phyloP scores from a whole-genome alignment of 2,329 filamentous ascomycete genomes.

The Pyrenophora seminiperda region DNA sequence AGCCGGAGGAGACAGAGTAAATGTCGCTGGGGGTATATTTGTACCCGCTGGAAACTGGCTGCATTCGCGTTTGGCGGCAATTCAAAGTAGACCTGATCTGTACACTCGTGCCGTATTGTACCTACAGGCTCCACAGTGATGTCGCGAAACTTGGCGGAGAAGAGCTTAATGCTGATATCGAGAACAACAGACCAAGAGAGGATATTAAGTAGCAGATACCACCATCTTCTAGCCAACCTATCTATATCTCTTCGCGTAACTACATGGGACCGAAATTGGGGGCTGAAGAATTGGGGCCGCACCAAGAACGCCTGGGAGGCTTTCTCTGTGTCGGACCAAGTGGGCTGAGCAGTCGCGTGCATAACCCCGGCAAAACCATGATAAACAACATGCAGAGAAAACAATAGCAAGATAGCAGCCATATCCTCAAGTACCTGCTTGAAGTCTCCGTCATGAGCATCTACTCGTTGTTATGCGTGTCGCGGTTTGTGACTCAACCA shows the following conservation, averaged over 20 bases:
- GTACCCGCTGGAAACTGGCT: neutral
- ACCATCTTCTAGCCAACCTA: constrained; percentile 1
- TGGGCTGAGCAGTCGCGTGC: neutral
- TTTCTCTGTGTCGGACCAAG: neutral
- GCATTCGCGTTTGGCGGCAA: neutral
- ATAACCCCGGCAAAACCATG: neutral
- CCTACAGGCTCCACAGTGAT: neutral
- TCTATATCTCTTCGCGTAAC: neutral
- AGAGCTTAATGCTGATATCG: neutral
- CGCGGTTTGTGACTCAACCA: neutral
- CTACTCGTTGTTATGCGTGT: neutral
- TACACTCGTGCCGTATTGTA: neutral
- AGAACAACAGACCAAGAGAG: neutral
- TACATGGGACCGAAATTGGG: constrained; percentile 4
- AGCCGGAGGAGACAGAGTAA: neutral
- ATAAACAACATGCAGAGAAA: neutral
- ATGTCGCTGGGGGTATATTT: neutral
- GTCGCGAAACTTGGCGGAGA: neutral
- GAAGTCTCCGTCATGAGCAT: neutral
- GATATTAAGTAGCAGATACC: neutral
- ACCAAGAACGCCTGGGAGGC: constrained; percentile 3
- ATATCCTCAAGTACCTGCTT: neutral
- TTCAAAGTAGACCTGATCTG: neutral
- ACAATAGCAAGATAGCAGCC: neutral
- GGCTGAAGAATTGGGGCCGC: constrained; percentile 16